Base-by-base conservation (phyloP, 495 filamentous ascomycete species). In the Penicillium steckii region DNA sequence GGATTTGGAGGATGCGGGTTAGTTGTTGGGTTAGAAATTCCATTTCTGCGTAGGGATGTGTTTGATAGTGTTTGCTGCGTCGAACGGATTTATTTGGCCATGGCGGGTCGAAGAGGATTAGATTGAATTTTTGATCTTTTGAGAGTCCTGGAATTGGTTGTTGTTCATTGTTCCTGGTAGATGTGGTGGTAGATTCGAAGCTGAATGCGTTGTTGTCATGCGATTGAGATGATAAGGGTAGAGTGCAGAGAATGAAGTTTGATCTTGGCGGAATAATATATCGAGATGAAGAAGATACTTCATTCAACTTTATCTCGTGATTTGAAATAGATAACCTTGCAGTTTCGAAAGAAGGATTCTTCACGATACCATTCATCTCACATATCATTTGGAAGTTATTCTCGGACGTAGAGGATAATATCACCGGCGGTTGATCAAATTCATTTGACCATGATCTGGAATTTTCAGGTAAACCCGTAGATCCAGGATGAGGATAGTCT, bases 71-170 rank as follows among this genome's bases (percentile, higher is more conserved):
- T 12, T 71, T 69, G 44, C 85, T 86, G 15, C 92, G 83, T 46
- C 80, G 79, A 8, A 86, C 94, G 19, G 91, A 96, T n/a, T 82
- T 79, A 62, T 96, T 97, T 2, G 90, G 86, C 93, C 93, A 98
- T 3, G 94, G 94, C 17, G 94, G 94, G 64, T 97, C 94, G 7
- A 97, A 78, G 21, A 96, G 68, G 41, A 97, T 80, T 30, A 96
- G 73, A 63, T 93, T 78, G 70, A 96, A 96, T 46, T 73, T 69
- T 4, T 69, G 62, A 15, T 50, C 26, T 10, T 4, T 15, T 6
- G 60, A 44, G 1, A 76, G 43, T 7, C 61, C 56, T 0, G 70
- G 63, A 13, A 77, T 72, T 6, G 62, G 58, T 19, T 25, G 22
- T 26, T 33, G n/a, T n/a, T 53, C 24, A 13, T 43, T 22, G 4